These are phyloP conservation scores for Talaromyces sp. DNA, from an alignment of 2,329 filamentous ascomycete genomes.

Conservation along the genomic window DNA sequence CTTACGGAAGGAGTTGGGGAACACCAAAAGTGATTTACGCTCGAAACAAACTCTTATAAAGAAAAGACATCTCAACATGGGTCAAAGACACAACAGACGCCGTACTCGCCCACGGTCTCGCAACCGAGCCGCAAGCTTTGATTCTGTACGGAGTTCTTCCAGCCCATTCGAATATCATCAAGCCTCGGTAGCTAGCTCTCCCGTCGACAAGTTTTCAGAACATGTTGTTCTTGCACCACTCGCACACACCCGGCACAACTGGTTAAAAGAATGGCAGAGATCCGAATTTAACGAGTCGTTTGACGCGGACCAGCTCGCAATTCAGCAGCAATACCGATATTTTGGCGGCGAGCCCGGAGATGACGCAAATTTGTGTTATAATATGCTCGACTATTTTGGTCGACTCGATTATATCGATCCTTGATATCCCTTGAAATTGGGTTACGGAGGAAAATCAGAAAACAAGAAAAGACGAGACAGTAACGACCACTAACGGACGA, in stretches of 20 bases:
- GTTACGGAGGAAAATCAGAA: neutral
- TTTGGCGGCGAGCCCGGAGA: constrained; percentile 44
- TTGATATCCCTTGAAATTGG: neutral
- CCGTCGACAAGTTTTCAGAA: constrained; percentile 22
- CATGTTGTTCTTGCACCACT: constrained; percentile 19
- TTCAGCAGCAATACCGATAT: constrained; percentile 39
- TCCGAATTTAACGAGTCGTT: constrained; percentile 27
- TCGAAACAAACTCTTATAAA: neutral
- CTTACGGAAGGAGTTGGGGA: neutral
- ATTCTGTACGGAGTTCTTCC: constrained; percentile 14
- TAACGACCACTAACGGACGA: neutral
- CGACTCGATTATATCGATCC: constrained; percentile 45
- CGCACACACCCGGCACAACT: constrained; percentile 40
- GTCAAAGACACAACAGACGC: constrained; percentile 45
- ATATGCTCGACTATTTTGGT: constrained; percentile 48
- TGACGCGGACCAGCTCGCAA: constrained; percentile 25
- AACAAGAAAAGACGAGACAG: neutral
- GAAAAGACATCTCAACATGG: constrained; percentile 28
- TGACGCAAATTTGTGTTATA: constrained; percentile 42
- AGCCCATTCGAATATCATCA: constrained; percentile 8
- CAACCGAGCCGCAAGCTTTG: constrained; percentile 22
- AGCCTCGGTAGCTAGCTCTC: neutral
- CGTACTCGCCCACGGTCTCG: constrained; percentile 39
- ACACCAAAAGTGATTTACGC: neutral
- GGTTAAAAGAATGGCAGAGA: constrained; percentile 37